phyloP scores from a whole-genome alignment of 768 basidiomycete species.

The Tricholomella constricta region DNA sequence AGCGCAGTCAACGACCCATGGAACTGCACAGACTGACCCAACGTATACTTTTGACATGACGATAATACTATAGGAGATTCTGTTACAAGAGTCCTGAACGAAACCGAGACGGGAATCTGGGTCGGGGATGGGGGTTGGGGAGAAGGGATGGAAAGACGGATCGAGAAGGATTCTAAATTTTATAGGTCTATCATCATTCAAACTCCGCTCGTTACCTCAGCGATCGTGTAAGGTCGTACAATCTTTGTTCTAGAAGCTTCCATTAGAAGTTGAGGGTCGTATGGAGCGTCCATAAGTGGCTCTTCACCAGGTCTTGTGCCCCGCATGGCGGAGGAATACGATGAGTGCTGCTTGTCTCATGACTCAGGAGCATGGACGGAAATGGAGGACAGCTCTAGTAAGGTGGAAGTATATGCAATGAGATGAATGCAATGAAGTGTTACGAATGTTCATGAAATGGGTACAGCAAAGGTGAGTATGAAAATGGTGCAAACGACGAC shows the following conservation, averaged over 20 bases:
- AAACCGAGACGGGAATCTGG: constrained; percentile 54
- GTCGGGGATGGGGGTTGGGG: constrained; percentile 50
- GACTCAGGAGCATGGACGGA: constrained; percentile 1
- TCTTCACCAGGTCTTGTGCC: constrained; percentile 12
- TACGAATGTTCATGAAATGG: constrained; percentile 2
- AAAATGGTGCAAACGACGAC: constrained; percentile 4
- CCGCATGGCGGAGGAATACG: neutral
- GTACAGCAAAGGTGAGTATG: neutral
- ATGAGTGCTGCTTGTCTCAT: constrained; percentile 13
- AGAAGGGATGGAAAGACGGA: constrained; percentile 36
- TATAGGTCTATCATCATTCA: constrained; percentile 45
- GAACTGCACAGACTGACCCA: constrained; percentile 82
- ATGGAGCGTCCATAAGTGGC: constrained; percentile 1
- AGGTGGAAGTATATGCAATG: neutral
- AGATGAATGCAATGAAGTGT: neutral
- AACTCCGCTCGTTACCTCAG: constrained; percentile 47
- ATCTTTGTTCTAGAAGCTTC: constrained; percentile 15
- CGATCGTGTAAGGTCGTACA: constrained; percentile 5
- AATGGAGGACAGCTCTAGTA: constrained; percentile 2
- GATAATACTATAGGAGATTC: constrained; percentile 57
- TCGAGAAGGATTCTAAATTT: constrained; percentile 31
- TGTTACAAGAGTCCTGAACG: constrained; percentile 55
- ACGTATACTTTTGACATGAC: constrained; percentile 90
- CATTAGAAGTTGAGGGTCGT: neutral
- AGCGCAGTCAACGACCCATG: constrained; percentile 47